Evolutionary conservation across 192 early-diverging fungal genomes (phyloP).

Genomic region (Backusella westeae): DNA sequence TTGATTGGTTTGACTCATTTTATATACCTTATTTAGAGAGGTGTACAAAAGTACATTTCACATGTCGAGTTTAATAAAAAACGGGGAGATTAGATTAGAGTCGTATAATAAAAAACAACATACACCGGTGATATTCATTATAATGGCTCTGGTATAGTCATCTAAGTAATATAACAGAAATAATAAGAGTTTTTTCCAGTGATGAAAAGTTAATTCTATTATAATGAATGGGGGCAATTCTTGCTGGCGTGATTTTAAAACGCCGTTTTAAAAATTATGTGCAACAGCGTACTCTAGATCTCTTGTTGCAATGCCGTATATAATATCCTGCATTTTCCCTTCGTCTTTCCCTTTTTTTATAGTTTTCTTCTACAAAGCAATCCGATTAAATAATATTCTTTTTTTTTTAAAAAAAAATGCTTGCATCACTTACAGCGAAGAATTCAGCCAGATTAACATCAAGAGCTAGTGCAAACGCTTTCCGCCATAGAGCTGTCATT

Average conservation of each 20-base stretch:
- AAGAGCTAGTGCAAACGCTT: neutral
- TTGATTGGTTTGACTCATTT: conserved; percentile 17
- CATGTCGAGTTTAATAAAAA: neutral
- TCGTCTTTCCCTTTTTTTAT: neutral
- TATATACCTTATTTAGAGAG: conserved; percentile 10
- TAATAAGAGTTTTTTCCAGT: neutral
- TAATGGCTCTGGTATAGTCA: neutral
- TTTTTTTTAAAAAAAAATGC: conserved; percentile 1
- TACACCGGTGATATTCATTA: neutral
- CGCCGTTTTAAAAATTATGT: neutral
- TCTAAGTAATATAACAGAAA: neutral
- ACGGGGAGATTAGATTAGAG: neutral
- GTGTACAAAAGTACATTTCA: conserved; percentile 4
- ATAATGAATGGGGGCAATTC: neutral
- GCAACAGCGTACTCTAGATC: neutral
- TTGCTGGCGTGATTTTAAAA: neutral
- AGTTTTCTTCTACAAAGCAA: neutral
- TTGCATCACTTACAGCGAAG: conserved; percentile 14
- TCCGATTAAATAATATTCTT: neutral
- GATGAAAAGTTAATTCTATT: neutral
- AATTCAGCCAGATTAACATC: neutral
- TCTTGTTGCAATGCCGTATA: neutral
- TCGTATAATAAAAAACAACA: neutral
- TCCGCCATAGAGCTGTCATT: conserved; percentile 1
- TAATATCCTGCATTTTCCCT: conserved; percentile 3